phyloP scores from a whole-genome alignment of 2,329 filamentous ascomycete species.

The Colletotrichum orchidophilum region DNA sequence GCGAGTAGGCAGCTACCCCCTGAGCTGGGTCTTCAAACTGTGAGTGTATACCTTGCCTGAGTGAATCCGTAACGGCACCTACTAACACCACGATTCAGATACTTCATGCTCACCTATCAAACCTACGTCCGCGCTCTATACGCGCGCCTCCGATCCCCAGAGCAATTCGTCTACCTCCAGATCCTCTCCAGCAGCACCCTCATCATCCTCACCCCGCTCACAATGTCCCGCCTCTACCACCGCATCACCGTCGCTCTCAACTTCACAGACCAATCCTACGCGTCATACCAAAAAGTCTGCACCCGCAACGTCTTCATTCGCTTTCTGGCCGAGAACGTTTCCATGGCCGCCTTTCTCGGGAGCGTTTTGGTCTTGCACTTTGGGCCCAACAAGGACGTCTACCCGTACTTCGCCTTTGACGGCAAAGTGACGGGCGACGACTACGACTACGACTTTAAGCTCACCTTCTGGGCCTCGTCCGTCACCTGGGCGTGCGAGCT shows the following conservation, averaged over 20 bases:
- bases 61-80: neutral
- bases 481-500: slow-evolving; percentile 76
- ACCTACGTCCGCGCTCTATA: slow-evolving; percentile 76
- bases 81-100: slow-evolving; percentile 49
- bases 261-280: slow-evolving; percentile 68
- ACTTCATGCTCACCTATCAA: slow-evolving; percentile 76
- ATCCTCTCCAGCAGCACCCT: slow-evolving; percentile 70
- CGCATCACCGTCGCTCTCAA: slow-evolving; percentile 61
- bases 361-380: slow-evolving; percentile 73
- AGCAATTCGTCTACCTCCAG: slow-evolving; percentile 73
- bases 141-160: slow-evolving; percentile 71
- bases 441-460: slow-evolving; percentile 63
- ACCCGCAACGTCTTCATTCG: slow-evolving; percentile 74
- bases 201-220: slow-evolving; percentile 70
- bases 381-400: slow-evolving; percentile 73
- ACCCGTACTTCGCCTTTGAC: slow-evolving; percentile 76
- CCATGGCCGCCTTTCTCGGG: slow-evolving; percentile 74
- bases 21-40: slow-evolving; percentile 78
- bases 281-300: slow-evolving; percentile 72
- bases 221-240: slow-evolving; percentile 70
- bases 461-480: slow-evolving; percentile 70
- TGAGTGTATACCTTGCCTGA: slow-evolving; percentile 47
- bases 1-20: slow-evolving; percentile 74
- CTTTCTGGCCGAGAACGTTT: slow-evolving; percentile 72
- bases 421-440: slow-evolving; percentile 47